Evolutionary conservation across 2,329 filamentous ascomycete species (phyloP).

Genomic region (Rhinocladiella similis): DNA sequence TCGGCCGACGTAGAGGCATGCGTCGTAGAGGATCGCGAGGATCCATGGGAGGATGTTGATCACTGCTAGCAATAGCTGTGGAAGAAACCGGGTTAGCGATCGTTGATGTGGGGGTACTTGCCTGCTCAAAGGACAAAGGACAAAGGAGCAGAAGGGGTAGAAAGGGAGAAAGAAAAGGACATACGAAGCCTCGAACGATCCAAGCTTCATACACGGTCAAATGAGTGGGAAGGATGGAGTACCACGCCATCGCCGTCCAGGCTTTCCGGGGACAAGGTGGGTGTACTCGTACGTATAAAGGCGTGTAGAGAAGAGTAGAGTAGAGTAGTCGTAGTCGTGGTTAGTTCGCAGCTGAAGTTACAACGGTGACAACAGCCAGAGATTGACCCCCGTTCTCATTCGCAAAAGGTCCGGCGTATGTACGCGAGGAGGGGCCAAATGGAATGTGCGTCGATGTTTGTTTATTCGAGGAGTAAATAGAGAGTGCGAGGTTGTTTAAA

Average conservation of each 20-base stretch:
- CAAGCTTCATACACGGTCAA: slow-evolving; percentile 61
- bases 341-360: no score
- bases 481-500: no score
- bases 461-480: no score
- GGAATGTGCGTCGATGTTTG: no score
- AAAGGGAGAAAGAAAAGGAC: slow-evolving; percentile 30
- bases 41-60: slow-evolving; percentile 65
- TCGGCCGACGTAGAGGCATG: slow-evolving; percentile 62
- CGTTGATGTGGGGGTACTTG: no score
- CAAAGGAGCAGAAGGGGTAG: slow-evolving; percentile 4
- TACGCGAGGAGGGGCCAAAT: no score
- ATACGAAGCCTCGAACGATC: slow-evolving; percentile 63
- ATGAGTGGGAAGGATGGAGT: slow-evolving; percentile 63
- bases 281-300: background rate
- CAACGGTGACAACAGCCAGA: no score
- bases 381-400: no score
- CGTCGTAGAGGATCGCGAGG: slow-evolving; percentile 63
- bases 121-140: background rate
- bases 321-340: no score
- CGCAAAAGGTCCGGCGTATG: no score
- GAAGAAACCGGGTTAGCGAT: background rate
- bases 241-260: slow-evolving; percentile 56
- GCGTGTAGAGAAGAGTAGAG: no score
- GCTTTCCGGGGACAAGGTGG: no score
- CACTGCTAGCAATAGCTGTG: slow-evolving; percentile 61